Evolutionary conservation across 306 rosid genomes (phyloP).

Genomic region (Rubus parviflorus): DNA sequence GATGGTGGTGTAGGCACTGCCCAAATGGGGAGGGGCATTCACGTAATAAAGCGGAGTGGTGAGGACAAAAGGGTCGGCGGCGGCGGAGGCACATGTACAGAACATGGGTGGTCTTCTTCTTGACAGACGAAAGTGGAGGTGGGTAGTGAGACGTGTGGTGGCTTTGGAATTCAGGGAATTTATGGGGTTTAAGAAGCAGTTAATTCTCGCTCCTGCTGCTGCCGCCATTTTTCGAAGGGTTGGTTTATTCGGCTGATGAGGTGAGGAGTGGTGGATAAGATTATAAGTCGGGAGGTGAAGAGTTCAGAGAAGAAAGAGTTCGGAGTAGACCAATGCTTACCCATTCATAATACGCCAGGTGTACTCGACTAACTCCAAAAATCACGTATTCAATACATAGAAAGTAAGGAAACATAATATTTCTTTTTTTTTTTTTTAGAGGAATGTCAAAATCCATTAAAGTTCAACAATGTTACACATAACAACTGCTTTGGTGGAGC

Average conservation of each 20-base stretch:
- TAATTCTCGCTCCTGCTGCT: slow-evolving; percentile 47
- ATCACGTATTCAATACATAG: too few species aligned
- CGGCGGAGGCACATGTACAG: slow-evolving; percentile 38
- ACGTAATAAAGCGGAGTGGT: slow-evolving; percentile 97
- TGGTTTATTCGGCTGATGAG: neutral
- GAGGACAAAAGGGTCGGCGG: slow-evolving; percentile 58
- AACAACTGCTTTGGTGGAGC: too few species aligned
- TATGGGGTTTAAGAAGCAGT: slow-evolving; percentile 56
- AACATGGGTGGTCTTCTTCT: slow-evolving; percentile 14
- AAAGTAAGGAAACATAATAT: too few species aligned
- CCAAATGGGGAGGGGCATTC: slow-evolving; percentile 98
- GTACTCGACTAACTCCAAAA: too few species aligned
- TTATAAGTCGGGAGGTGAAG: too few species aligned
- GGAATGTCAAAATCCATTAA: too few species aligned
- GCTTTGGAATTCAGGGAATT: slow-evolving; percentile 40
- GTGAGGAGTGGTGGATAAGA: neutral
- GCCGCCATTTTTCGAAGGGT: slow-evolving; percentile 40
- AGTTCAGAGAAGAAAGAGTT: too few species aligned
- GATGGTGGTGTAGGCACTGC: slow-evolving; percentile 95
- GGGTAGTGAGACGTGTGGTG: slow-evolving; percentile 35
- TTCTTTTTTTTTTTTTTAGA: too few species aligned
- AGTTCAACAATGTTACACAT: too few species aligned
- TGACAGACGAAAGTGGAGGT: slow-evolving; percentile 35
- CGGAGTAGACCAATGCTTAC: too few species aligned
- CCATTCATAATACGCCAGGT: too few species aligned